Evolutionary conservation across 805 yeast genomes (phyloP).

Genomic region (Kuraishia cidri): DNA sequence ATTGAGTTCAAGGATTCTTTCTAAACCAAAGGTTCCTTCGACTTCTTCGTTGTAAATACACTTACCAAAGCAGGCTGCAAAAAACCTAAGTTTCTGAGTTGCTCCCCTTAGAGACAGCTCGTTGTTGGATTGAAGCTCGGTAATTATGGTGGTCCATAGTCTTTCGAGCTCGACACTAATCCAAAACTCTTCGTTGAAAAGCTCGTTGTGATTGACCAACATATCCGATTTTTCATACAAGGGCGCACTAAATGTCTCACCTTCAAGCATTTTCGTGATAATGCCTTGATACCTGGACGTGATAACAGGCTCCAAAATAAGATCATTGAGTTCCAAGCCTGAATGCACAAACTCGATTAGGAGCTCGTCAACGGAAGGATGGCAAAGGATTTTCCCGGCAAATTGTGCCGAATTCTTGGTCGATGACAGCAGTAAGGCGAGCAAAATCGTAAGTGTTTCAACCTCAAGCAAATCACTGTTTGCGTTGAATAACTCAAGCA

Average conservation of each 20-base stretch:
- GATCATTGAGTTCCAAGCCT: constrained; percentile 8
- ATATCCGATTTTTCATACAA: too few relatives aligned
- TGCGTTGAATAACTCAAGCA: constrained; percentile 6
- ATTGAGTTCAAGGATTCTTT: constrained; percentile 12
- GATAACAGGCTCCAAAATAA: constrained; percentile 12
- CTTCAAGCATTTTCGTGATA: too few relatives aligned
- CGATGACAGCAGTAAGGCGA: constrained; percentile 7
- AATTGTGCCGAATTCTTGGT: constrained; percentile 6
- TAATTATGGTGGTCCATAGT: constrained; percentile 9
- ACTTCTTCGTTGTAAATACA: constrained; percentile 15
- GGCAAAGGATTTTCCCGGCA: constrained; percentile 8
- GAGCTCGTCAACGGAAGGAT: constrained; percentile 8
- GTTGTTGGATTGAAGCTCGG: constrained; percentile 8
- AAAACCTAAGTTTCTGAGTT: constrained; percentile 13
- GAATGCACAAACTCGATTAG: constrained; percentile 10
- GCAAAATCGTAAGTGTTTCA: constrained; percentile 9
- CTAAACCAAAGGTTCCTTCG: constrained; percentile 7
- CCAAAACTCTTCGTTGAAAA: constrained; percentile 18
- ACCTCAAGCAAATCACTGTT: constrained; percentile 5
- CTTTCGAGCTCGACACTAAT: constrained; percentile 10
- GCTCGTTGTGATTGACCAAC: constrained; percentile 9
- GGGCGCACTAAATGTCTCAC: too few relatives aligned
- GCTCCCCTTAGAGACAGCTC: constrained; percentile 11
- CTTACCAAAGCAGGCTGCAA: constrained; percentile 12
- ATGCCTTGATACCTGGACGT: too few relatives aligned